Conservation (phyloP, 257 asterid species). For the Solanum rostratum region DNA sequence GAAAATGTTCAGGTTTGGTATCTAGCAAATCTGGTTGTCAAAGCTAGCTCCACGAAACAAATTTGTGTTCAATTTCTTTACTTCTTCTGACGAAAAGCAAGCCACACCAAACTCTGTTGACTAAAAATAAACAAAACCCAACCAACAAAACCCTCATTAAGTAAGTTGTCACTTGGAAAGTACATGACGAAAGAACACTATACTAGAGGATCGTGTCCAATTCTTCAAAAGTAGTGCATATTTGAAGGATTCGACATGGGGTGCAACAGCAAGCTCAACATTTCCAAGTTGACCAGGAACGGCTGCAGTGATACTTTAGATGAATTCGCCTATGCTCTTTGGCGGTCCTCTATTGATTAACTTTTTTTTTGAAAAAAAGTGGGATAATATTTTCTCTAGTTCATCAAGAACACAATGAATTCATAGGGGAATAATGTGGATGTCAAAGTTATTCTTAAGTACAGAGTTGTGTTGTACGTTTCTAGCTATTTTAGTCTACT, state of each 20-base stretch:
- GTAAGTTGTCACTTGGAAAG: background rate
- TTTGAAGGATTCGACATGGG: too few species aligned
- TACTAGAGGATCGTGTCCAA: too few species aligned
- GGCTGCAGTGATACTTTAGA: slow-evolving; percentile 8
- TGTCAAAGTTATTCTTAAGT: background rate
- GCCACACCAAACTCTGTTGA: background rate
- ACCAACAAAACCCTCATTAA: background rate
- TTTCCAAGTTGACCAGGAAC: slow-evolving; percentile 22
- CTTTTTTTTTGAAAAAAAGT: background rate
- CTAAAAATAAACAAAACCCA: background rate
- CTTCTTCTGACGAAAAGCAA: background rate
- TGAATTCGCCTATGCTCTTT: background rate
- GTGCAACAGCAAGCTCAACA: slow-evolving; percentile 13
- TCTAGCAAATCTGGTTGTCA: background rate
- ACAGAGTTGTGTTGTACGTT: background rate
- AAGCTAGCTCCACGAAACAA: background rate
- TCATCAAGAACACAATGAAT: background rate
- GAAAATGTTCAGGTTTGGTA: background rate
- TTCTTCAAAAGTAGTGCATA: too few species aligned
- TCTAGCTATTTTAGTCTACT: background rate
- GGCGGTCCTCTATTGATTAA: background rate
- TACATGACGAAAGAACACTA: background rate
- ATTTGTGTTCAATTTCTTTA: background rate
- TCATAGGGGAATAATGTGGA: background rate
- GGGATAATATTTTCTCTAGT: background rate